Percentiles rank a stretch among this genome's conserved stretches.
These are phyloP conservation scores for Trichoderma simmonsii DNA, from an alignment of 2,329 filamentous ascomycete species.

Conservation along the genomic window DNA sequence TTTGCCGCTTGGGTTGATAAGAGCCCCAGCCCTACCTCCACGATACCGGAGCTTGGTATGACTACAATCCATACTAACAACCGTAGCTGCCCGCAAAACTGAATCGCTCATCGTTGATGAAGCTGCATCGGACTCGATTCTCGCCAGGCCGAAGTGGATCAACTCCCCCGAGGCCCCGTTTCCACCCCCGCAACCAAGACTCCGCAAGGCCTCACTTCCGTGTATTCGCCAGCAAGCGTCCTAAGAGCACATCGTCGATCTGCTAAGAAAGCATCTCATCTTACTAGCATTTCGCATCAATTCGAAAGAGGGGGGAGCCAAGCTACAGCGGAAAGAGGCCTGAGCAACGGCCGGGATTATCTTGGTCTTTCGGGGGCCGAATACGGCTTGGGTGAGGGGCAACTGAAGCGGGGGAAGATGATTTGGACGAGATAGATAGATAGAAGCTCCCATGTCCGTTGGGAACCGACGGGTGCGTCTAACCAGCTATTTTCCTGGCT, in stretches of 20 bases:
- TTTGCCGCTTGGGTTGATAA: conserved; percentile 6
- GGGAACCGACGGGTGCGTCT: conserved; percentile 12
- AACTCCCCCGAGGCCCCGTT: conserved; percentile 6
- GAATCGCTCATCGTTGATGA: conserved; percentile 14
- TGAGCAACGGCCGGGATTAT: not conserved
- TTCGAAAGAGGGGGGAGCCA: not conserved
- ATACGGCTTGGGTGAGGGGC: conserved; percentile 18
- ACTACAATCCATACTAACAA: not conserved
- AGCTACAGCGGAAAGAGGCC: not conserved
- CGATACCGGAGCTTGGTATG: conserved; percentile 1
- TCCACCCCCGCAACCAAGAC: conserved; percentile 17
- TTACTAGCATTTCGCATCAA: not conserved
- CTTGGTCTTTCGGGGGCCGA: not conserved
- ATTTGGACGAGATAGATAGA: not conserved
- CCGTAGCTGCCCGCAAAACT: conserved; percentile 1
- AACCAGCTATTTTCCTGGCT: not conserved
- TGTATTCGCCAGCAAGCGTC: not conserved
- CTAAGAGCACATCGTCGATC: conserved; percentile 11
- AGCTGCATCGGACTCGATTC: not conserved
- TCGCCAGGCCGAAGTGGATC: conserved; percentile 6
- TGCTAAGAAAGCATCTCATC: conserved; percentile 10
- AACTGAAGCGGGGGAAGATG: not conserved
- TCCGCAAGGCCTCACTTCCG: conserved; percentile 14
- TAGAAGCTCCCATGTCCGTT: not conserved
- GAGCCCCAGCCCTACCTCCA: conserved; percentile 16